Percentiles rank a stretch among this genome's conserved stretches.
Conservation (phyloP, 768 basidiomycete genomes). For the Boletus rubropictus region DNA sequence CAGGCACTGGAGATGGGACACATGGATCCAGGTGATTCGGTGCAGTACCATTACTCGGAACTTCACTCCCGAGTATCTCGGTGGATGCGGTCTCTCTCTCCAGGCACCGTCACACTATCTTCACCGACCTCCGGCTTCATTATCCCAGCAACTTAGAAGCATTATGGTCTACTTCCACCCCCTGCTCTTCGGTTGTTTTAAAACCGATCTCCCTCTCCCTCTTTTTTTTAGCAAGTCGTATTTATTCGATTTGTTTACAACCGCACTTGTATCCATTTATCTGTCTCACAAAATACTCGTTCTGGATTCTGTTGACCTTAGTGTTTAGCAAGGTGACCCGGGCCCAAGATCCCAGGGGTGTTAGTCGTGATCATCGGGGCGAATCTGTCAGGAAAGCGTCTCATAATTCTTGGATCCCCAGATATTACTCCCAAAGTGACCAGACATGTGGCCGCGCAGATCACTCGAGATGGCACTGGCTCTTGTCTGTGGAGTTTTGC, state of each 20-base stretch:
- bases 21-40: too few species aligned
- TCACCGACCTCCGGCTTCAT: constrained; percentile 38
- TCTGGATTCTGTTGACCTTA: too few species aligned
- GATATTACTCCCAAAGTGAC: background rate
- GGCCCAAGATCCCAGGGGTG: background rate
- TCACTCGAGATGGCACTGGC: background rate
- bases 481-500: background rate
- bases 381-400: background rate
- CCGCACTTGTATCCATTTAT: background rate
- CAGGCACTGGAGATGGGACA: too few species aligned
- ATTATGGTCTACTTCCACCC: too few species aligned
- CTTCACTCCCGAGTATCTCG: too few species aligned
- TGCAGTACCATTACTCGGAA: too few species aligned
- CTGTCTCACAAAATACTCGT: background rate
- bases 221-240: background rate
- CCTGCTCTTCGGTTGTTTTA: background rate
- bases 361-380: background rate
- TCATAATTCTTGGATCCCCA: background rate
- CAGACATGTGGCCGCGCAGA: background rate
- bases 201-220: background rate
- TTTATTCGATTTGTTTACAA: background rate
- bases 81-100: too few species aligned
- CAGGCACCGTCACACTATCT: too few species aligned
- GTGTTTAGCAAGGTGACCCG: background rate
- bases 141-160: constrained; percentile 26